Evolutionary conservation across 2,329 filamentous ascomycete genomes (phyloP), one percentile per base, ranked within the genome.

Genomic region (Aspergillus phoenicis): DNA sequence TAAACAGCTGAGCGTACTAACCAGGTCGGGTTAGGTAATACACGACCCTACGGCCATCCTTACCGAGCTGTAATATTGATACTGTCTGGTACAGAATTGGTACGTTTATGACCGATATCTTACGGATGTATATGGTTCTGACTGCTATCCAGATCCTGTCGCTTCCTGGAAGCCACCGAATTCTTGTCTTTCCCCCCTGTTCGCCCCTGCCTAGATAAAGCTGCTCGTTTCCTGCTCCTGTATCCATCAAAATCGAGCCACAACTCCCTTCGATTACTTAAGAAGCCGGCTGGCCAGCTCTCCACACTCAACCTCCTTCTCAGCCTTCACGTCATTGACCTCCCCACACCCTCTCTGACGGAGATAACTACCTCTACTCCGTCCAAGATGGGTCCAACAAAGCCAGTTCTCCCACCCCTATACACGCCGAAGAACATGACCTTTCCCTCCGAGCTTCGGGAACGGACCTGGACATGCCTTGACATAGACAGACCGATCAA

Each of bases 401-500:
- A 74, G 65, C 77, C 77, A 17, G 58, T 68, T n/a, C 70, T 79
- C 13, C 71, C 70, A 59, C 75, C 75, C 20, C 70, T 80, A 36
- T 74, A 76, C 52, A 81, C 78, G 8, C 76, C 78, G 3, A 79
- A 77, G 51, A 72, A 69, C n/a, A 67, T 75, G 55, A 73, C 69
- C 7, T 78, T 81, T 52, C 82, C 82, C n/a, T 84, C 82, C 3
- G 81, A 84, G 65, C 73, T 89, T 78, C 69, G 88, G 39, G 86
- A 85, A 66, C 93, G 88, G 63, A 70, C 70, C 45, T 62, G 66
- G 13, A 81, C 80, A 56, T 83, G 82, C 52, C 82, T 86, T 24
- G 79, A 83, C 58, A 83, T 85, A 68, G 85, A 93, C 81, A 94
- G 93, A 76, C 85, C 89, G 67, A 11, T 39, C 5, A 54, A 56